A percentile compares a stretch with the other conserved stretches of the same genome.
Conservation (phyloP, 1,284 basidiomycete species). For the Malassezia sp. region DNA sequence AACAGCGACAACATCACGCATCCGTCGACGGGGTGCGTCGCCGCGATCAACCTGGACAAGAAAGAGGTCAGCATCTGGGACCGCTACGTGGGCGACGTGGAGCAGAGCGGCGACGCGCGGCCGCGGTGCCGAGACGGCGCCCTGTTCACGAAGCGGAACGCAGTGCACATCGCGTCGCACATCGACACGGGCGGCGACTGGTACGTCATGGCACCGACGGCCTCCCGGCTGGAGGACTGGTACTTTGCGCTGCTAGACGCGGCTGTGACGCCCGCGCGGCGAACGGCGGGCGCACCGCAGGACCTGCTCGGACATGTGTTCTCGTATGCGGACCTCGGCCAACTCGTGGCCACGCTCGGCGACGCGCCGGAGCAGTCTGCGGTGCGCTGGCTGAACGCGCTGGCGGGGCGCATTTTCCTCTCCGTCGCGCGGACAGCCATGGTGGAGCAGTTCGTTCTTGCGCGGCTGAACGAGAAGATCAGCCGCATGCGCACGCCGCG, state of each 20-base stretch:
- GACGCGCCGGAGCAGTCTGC: conserved; percentile 86
- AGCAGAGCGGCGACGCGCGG: conserved; percentile 16
- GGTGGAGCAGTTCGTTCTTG: conserved; percentile 72
- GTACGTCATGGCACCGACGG: conserved; percentile 42
- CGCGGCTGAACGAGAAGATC: conserved; percentile 81
- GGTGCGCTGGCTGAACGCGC: conserved; percentile 89
- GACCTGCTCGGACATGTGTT: conserved; percentile 56
- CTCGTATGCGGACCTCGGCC: conserved; percentile 65
- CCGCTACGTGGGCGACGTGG: conserved; percentile 29
- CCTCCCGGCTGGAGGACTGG: conserved; percentile 64
- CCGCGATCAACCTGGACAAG: conserved; percentile 38
- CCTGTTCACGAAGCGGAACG: conserved; percentile 42
- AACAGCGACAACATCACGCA: conserved; percentile 30
- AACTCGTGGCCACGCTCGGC: conserved; percentile 72
- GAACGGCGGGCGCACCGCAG: conserved; percentile 1
- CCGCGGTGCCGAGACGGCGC: conserved; percentile 27
- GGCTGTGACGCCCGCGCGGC: conserved; percentile 39
- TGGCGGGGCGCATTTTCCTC: conserved; percentile 83
- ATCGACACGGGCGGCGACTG: conserved; percentile 17
- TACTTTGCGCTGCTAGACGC: conserved; percentile 73
- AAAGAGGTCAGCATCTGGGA: conserved; percentile 40
- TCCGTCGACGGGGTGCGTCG: conserved; percentile 35
- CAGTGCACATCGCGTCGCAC: conserved; percentile 27
- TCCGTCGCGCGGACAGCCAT: conserved; percentile 72
- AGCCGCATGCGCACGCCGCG: conserved; percentile 75